A percentile compares a stretch with the other conserved stretches of the same genome.
Conservation (phyloP, 2,329 filamentous ascomycete genomes). For the Paracoccidioides lutzii region DNA sequence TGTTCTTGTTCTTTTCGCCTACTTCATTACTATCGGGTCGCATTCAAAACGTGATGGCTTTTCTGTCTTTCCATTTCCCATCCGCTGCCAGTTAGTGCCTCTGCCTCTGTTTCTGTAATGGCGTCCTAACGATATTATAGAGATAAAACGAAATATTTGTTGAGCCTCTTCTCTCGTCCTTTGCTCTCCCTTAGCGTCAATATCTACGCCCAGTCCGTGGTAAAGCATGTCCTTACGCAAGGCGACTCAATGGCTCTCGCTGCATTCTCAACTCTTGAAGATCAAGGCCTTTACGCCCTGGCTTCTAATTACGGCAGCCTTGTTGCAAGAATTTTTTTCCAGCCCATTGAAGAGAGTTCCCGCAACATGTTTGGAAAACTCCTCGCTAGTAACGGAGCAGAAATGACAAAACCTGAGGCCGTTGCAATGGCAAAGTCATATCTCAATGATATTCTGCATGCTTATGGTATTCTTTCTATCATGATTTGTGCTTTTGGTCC, state of each 20-base stretch:
- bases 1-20: conserved; percentile 53
- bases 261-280: conserved; percentile 58
- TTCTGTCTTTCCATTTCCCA: conserved; percentile 46
- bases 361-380: conserved; percentile 80
- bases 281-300: conserved; percentile 84
- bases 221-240: conserved; percentile 90
- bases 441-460: conserved; percentile 44
- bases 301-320: conserved; percentile 92
- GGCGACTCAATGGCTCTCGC: conserved; percentile 85
- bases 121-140: conserved; percentile 11
- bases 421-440: conserved; percentile 20
- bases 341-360: conserved; percentile 88
- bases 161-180: conserved; percentile 53
- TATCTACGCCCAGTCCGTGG: conserved; percentile 71
- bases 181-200: conserved; percentile 64
- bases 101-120: background rate
- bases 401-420: conserved; percentile 13
- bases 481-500: conserved; percentile 60
- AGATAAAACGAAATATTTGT: conserved; percentile 35
- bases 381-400: conserved; percentile 36
- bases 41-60: conserved; percentile 50
- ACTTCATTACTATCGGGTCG: conserved; percentile 47
- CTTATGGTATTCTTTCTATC: conserved; percentile 63
- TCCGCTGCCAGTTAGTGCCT: conserved; percentile 31
- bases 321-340: conserved; percentile 76